Conservation (phyloP, 2,329 filamentous ascomycete genomes). For the Epichloe sibirici region DNA sequence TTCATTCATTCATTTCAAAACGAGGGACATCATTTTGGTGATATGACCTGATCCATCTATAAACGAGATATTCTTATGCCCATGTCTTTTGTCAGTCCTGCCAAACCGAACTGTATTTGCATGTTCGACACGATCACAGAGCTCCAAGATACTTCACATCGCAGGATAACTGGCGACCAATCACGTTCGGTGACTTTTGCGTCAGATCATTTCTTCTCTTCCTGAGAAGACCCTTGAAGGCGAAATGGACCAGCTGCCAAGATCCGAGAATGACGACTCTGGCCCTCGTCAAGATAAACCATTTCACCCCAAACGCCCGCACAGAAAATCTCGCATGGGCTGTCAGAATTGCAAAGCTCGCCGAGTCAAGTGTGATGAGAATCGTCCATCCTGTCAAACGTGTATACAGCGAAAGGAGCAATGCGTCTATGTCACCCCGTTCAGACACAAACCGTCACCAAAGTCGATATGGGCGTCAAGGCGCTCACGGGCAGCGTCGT, state of each 20-base stretch:
- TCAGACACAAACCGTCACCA: slow-evolving; percentile 11
- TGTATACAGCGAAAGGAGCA: slow-evolving; percentile 35
- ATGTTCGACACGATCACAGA: too few relatives aligned
- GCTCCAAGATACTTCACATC: too few relatives aligned
- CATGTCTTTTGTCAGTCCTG: too few relatives aligned
- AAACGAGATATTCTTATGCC: too few relatives aligned
- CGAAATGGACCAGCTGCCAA: neutral
- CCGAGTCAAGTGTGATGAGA: slow-evolving; percentile 44
- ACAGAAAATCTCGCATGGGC: slow-evolving; percentile 41
- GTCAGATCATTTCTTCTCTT: too few relatives aligned
- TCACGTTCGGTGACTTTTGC: too few relatives aligned
- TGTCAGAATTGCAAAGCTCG: slow-evolving; percentile 43
- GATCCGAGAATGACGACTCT: neutral
- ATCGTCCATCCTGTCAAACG: slow-evolving; percentile 33
- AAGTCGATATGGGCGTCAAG: neutral
- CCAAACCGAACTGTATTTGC: too few relatives aligned
- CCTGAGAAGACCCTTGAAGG: neutral
- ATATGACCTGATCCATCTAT: too few relatives aligned
- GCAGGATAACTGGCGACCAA: too few relatives aligned
- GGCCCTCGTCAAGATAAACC: slow-evolving; percentile 7
- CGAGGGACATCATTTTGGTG: too few relatives aligned
- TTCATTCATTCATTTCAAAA: too few relatives aligned
- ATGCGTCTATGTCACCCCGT: slow-evolving; percentile 30
- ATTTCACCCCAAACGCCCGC: slow-evolving; percentile 36
- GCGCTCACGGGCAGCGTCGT: neutral